phyloP scores from a whole-genome alignment of 768 basidiomycete genomes.

The Podaxis carcinomalis region DNA sequence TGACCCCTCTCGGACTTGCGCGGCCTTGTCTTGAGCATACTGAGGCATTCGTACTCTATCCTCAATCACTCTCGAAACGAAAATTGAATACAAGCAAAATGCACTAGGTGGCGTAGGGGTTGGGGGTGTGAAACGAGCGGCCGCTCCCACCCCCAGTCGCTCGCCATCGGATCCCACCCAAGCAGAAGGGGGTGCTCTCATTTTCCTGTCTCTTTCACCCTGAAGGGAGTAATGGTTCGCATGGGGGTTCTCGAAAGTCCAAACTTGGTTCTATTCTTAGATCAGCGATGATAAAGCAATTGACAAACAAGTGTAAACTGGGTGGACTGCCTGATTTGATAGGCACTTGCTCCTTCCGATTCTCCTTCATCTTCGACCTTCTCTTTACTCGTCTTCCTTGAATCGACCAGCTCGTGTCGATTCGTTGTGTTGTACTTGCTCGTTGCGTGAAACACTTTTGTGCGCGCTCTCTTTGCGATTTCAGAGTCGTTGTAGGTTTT shows the following conservation, averaged over 20 bases:
- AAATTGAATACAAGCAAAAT: background rate
- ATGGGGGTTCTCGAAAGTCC: background rate
- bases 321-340: slow-evolving; percentile 3
- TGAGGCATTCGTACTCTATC: background rate
- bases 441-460: background rate
- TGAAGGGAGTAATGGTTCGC: background rate
- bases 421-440: background rate
- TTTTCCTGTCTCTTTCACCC: background rate
- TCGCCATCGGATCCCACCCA: background rate
- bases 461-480: background rate
- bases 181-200: background rate
- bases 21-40: background rate
- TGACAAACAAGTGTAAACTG: background rate
- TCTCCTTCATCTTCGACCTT: background rate
- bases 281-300: background rate
- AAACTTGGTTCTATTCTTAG: background rate
- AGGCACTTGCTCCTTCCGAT: slow-evolving; percentile 3
- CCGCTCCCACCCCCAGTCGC: background rate
- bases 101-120: background rate
- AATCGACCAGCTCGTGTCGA: background rate
- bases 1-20: slow-evolving; percentile 10
- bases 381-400: background rate
- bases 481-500: background rate
- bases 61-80: background rate
- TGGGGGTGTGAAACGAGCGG: background rate